These are phyloP conservation scores for Trichoderma cornu-damae DNA, from an alignment of 2,329 filamentous ascomycete species.

Conservation along the genomic window DNA sequence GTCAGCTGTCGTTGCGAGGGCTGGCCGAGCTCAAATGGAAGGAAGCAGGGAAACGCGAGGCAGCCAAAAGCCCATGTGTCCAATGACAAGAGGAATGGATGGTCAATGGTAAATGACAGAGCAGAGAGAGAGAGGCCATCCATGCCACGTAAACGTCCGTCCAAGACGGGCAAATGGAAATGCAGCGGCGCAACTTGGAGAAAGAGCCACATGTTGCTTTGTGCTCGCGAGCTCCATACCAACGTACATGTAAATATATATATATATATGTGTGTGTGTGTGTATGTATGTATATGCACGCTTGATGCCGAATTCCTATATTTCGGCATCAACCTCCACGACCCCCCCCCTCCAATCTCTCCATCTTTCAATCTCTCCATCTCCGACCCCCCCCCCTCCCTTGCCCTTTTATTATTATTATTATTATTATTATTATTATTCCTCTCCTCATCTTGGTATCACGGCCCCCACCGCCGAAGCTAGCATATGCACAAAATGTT, in stretches of 20 bases:
- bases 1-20: neutral
- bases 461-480: neutral
- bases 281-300: conserved; percentile 1
- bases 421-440: no score
- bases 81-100: neutral
- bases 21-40: neutral
- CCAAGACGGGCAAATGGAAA: neutral
- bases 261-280: no score
- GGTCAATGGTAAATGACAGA: neutral
- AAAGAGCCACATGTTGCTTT: neutral
- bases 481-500: conserved; percentile 11
- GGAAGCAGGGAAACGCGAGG: neutral
- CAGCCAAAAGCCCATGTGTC: neutral
- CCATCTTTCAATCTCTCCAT: neutral
- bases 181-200: neutral
- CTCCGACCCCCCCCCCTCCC: no score
- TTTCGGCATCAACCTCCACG: conserved; percentile 1
- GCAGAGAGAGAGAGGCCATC: neutral
- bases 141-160: conserved; percentile 6
- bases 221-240: no score
- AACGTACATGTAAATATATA: no score
- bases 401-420: no score
- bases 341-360: conserved; percentile 2
- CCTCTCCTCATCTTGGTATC: conserved; percentile 7
- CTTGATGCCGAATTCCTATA: conserved; percentile 15